Percentiles rank a stretch among this genome's conserved stretches.
phyloP scores from a whole-genome alignment of 1,284 basidiomycete genomes.

The Malassezia yamatoensis region DNA sequence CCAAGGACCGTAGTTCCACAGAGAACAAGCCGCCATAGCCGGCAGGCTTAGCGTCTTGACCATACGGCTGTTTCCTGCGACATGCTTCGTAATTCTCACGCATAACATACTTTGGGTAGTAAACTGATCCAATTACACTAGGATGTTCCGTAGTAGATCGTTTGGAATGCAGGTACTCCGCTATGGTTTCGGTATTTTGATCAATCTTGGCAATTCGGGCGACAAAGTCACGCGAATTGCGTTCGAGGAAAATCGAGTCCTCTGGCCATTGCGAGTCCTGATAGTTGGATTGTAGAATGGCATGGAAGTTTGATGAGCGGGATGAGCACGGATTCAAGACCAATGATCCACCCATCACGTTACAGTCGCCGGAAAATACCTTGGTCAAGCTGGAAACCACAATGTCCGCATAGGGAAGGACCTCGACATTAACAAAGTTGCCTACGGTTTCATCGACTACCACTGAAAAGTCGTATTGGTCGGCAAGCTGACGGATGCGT shows the following conservation, averaged over 20 bases:
- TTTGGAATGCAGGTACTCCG: slow-evolving; percentile 57
- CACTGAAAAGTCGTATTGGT: slow-evolving; percentile 76
- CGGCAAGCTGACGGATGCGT: slow-evolving; percentile 69
- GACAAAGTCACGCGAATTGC: slow-evolving; percentile 87
- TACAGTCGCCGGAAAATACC: slow-evolving; percentile 86
- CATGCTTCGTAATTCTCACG: slow-evolving; percentile 63
- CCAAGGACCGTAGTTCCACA: slow-evolving; percentile 65
- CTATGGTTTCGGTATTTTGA: slow-evolving; percentile 69
- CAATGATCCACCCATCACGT: slow-evolving; percentile 80
- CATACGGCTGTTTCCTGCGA: slow-evolving; percentile 50
- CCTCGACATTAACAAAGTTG: slow-evolving; percentile 89
- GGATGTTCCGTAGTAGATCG: slow-evolving; percentile 29
- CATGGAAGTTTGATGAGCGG: slow-evolving; percentile 61
- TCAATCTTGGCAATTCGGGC: slow-evolving; percentile 69
- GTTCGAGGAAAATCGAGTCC: slow-evolving; percentile 92
- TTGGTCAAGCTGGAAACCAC: slow-evolving; percentile 90
- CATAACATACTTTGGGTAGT: slow-evolving; percentile 78
- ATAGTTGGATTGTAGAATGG: slow-evolving; percentile 57
- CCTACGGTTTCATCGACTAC: slow-evolving; percentile 93
- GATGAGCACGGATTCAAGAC: slow-evolving; percentile 65
- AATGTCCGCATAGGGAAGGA: slow-evolving; percentile 77
- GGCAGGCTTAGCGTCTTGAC: slow-evolving; percentile 8
- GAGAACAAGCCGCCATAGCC: slow-evolving; percentile 90
- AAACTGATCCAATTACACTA: slow-evolving; percentile 68
- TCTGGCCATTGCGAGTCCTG: slow-evolving; percentile 83